A percentile compares a stretch with the other conserved stretches of the same genome.
Evolutionary conservation across 2,329 filamentous ascomycete genomes (phyloP).

Genomic region (Fusarium circinatum): DNA sequence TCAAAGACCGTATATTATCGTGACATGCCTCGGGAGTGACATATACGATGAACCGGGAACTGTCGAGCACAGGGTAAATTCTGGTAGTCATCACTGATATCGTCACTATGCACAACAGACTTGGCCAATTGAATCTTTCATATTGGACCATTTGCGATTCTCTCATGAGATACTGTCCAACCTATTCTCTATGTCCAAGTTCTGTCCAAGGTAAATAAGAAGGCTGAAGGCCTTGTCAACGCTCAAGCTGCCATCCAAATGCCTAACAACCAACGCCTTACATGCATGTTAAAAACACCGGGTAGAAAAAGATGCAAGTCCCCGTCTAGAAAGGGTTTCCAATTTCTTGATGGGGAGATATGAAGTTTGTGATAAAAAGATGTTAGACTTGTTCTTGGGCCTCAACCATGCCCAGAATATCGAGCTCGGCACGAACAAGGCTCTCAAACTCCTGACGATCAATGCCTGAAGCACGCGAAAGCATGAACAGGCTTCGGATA

Average conservation of each 20-base stretch:
- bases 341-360: conserved; percentile 1
- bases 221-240: neutral
- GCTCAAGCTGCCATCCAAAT: conserved; percentile 9
- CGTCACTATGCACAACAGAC: neutral
- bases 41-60: too few relatives aligned
- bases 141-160: conserved; percentile 25
- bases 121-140: neutral
- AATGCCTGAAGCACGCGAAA: conserved; percentile 78
- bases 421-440: conserved; percentile 76
- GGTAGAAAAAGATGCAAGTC: conserved; percentile 5
- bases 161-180: conserved; percentile 15
- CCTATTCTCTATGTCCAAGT: neutral
- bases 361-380: neutral
- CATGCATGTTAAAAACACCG: conserved; percentile 27
- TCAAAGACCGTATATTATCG: neutral
- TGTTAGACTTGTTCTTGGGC: conserved; percentile 52
- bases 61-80: neutral
- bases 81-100: neutral
- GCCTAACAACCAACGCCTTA: conserved; percentile 37
- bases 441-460: conserved; percentile 79
- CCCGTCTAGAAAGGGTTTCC: neutral
- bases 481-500: conserved; percentile 78
- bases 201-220: conserved; percentile 12
- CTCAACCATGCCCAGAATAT: conserved; percentile 75
- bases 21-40: neutral